Percentiles rank a stretch among this genome's conserved stretches.
Evolutionary conservation across 2,329 filamentous ascomycete species (phyloP).

Genomic region (Lachnellula subtilissima): DNA sequence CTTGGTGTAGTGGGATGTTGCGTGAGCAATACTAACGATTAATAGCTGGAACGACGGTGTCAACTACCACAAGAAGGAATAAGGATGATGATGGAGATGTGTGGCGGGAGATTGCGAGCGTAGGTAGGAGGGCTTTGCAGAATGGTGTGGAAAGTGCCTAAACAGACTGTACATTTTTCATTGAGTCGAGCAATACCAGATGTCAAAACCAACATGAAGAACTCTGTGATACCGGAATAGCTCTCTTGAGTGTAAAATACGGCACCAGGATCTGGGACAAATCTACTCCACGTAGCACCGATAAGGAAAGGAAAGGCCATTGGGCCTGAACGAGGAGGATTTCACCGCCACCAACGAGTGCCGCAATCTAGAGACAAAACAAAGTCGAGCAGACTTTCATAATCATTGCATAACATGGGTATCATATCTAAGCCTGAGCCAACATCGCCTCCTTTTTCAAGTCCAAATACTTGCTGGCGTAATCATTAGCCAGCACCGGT

Average conservation of each 20-base stretch:
- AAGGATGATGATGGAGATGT: conserved; percentile 2
- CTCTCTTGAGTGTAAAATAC: neutral
- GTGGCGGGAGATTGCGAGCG: neutral
- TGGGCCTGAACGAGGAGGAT: too few species aligned
- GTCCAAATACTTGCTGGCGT: conserved; percentile 49
- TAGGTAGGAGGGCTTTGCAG: neutral
- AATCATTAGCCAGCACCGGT: conserved; percentile 49
- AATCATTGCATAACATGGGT: conserved; percentile 10
- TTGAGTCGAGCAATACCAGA: conserved; percentile 20
- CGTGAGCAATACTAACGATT: neutral
- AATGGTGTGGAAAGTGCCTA: conserved; percentile 2
- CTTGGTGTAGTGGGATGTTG: neutral
- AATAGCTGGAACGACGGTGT: conserved; percentile 88
- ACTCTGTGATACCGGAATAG: too few species aligned
- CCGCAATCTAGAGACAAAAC: too few species aligned
- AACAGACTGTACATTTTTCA: conserved; percentile 23
- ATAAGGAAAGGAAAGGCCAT: too few species aligned
- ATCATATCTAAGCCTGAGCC: conserved; percentile 16
- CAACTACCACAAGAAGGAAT: conserved; percentile 79
- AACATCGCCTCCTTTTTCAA: conserved; percentile 37
- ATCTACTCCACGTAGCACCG: too few species aligned
- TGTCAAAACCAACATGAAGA: neutral
- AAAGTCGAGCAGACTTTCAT: too few species aligned
- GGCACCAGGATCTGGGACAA: neutral
- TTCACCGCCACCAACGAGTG: too few species aligned